Evolutionary conservation across 495 filamentous ascomycete genomes (phyloP).

Genomic region (Gamarada debralockiae): DNA sequence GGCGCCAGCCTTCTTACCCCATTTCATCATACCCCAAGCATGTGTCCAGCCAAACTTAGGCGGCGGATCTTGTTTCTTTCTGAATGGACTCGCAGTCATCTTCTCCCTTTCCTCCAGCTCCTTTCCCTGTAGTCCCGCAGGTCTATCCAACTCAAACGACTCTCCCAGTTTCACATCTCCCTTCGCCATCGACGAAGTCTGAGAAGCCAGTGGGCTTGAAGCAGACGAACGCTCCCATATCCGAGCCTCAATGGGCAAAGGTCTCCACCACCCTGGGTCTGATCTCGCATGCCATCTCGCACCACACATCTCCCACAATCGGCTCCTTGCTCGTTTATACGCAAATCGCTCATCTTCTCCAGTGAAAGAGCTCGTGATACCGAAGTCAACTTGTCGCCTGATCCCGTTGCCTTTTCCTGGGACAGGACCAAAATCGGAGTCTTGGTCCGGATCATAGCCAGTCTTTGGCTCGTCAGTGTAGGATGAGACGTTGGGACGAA

Average conservation of each 20-base stretch:
- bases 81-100: constrained; percentile 39
- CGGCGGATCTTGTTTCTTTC: constrained; percentile 37
- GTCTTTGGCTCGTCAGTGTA: constrained; percentile 39
- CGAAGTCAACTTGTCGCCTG: constrained; percentile 42
- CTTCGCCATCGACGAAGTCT: constrained; percentile 8
- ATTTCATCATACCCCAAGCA: constrained; percentile 49
- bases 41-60: constrained; percentile 45
- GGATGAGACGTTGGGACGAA: constrained; percentile 65
- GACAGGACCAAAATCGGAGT: constrained; percentile 25
- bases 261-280: constrained; percentile 58
- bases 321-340: constrained; percentile 60
- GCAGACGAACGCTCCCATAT: constrained; percentile 49
- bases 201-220: constrained; percentile 19
- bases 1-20: constrained; percentile 48
- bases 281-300: constrained; percentile 56
- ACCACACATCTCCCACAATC: constrained; percentile 69
- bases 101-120: constrained; percentile 13
- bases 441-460: constrained; percentile 40
- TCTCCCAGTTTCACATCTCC: constrained; percentile 34
- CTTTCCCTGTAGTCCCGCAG: constrained; percentile 29
- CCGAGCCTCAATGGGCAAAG: constrained; percentile 51
- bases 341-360: constrained; percentile 73
- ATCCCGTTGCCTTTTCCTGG: constrained; percentile 25
- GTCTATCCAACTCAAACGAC: constrained; percentile 37
- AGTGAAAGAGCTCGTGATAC: constrained; percentile 53